Evolutionary conservation across 495 filamentous ascomycete species (phyloP).

Genomic region (Podospora bellae-mahoneyi): DNA sequence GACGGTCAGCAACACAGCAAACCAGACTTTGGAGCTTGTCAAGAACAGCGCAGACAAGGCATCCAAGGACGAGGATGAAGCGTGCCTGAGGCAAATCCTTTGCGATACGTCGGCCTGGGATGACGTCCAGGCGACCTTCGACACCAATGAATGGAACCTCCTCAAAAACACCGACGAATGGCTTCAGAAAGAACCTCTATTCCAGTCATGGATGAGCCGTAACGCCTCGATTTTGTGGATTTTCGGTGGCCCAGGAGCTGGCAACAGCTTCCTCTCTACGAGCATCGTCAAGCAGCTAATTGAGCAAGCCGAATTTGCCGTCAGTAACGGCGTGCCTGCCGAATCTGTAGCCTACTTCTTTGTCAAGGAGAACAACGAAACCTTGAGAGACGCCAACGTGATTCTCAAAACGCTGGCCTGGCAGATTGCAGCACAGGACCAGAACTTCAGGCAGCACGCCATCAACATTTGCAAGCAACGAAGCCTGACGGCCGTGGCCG

Average conservation of each 20-base stretch:
- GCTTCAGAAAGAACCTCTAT: not conserved
- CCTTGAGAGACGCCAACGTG: constrained; percentile 16
- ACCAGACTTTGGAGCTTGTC: not conserved
- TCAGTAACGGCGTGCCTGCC: not conserved
- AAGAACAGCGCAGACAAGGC: too few species aligned
- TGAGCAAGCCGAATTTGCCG: not conserved
- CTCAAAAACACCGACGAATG: not conserved
- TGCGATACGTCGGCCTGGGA: not conserved
- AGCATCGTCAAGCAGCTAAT: constrained; percentile 9
- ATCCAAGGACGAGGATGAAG: not conserved
- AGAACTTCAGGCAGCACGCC: not conserved
- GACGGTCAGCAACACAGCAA: not conserved
- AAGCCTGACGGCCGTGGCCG: not conserved
- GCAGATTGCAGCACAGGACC: constrained; percentile 14
- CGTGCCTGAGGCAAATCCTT: not conserved
- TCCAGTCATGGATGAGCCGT: constrained; percentile 11
- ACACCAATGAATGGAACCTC: not conserved
- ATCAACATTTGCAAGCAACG: not conserved
- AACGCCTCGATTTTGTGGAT: constrained; percentile 18
- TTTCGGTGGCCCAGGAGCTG: constrained; percentile 16
- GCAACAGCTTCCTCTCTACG: constrained; percentile 18
- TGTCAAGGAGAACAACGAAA: constrained; percentile 13
- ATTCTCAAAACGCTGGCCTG: constrained; percentile 15
- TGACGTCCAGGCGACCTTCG: not conserved
- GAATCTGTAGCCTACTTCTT: not conserved